A percentile compares a stretch with the other conserved stretches of the same genome.
phyloP scores from a whole-genome alignment of 208 protist species.

The Leishmania aethiopica region DNA sequence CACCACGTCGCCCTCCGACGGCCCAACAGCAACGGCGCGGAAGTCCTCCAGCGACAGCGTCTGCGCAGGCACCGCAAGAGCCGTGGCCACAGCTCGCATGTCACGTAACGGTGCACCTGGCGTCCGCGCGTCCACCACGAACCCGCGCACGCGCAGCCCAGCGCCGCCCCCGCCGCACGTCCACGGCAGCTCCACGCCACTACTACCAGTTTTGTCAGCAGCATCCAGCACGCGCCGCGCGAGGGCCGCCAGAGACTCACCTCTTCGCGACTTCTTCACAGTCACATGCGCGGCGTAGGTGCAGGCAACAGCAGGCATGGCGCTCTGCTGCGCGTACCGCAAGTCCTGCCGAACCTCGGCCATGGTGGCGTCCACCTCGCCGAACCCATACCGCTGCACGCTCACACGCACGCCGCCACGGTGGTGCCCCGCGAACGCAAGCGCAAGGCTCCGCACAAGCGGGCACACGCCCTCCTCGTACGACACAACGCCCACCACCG shows the following conservation, averaged over 20 bases:
- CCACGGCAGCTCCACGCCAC: constrained; percentile 20
- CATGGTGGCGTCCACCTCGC: constrained; percentile 25
- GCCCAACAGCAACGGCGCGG: constrained; percentile 28
- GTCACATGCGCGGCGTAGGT: constrained; percentile 15
- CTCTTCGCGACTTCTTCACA: background rate
- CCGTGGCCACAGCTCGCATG: background rate
- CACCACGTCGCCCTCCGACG: constrained; percentile 23
- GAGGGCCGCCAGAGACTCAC: constrained; percentile 6
- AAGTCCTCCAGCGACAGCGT: constrained; percentile 67
- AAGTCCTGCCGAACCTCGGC: constrained; percentile 18
- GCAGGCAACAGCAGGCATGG: constrained; percentile 35
- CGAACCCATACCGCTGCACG: constrained; percentile 7
- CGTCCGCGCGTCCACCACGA: constrained; percentile 40
- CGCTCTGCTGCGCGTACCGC: constrained; percentile 25
- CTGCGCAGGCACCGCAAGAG: constrained; percentile 47
- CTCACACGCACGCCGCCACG: constrained; percentile 25
- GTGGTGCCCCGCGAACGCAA: constrained; percentile 46
- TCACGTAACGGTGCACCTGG: constrained; percentile 5
- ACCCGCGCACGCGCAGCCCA: constrained; percentile 35
- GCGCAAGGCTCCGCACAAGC: constrained; percentile 49
- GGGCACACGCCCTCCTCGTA: constrained; percentile 49
- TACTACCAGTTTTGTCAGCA: background rate
- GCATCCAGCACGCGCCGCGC: background rate
- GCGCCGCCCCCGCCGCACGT: constrained; percentile 19
- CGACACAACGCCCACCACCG: constrained; percentile 43